phyloP scores from a whole-genome alignment of 202 grass and related monocot species.

The Cymbopogon flexuosus region DNA sequence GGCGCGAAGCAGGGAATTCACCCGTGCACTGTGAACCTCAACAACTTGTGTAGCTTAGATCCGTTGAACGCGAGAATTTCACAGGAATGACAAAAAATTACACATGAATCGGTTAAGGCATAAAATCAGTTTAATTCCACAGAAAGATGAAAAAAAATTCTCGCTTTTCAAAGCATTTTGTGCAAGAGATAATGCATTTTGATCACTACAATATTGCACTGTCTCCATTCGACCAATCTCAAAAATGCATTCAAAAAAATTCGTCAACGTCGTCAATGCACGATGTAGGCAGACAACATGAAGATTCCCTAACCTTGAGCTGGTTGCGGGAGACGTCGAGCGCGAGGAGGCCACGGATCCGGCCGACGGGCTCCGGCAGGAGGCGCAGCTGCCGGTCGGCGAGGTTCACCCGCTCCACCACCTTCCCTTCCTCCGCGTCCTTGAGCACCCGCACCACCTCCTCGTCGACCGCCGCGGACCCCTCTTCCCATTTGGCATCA shows the following conservation, averaged over 20 bases:
- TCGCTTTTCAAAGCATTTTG: too few species aligned
- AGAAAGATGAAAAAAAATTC: neutral
- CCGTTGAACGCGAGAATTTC: neutral
- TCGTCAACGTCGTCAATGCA: neutral
- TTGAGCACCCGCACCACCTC: conserved; percentile 60
- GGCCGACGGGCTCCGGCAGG: conserved; percentile 60
- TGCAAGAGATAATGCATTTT: neutral
- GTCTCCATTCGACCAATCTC: neutral
- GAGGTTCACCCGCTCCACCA: conserved; percentile 49
- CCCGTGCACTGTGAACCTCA: neutral
- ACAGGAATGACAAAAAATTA: neutral
- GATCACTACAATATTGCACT: neutral
- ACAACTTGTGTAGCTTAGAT: neutral
- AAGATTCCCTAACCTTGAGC: conserved; percentile 56
- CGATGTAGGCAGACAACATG: neutral
- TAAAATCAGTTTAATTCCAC: neutral
- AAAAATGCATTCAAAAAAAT: neutral
- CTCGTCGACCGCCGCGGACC: conserved; percentile 25
- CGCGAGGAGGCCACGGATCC: conserved; percentile 53
- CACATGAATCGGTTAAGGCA: neutral
- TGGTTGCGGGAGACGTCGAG: conserved; percentile 69
- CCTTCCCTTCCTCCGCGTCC: conserved; percentile 50
- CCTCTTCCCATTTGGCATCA: conserved; percentile 6
- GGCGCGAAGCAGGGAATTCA: neutral
- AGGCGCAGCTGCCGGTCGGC: conserved; percentile 48